Base-by-base conservation (phyloP, 495 filamentous ascomycete species). In the Penicillium flavigenum region DNA sequence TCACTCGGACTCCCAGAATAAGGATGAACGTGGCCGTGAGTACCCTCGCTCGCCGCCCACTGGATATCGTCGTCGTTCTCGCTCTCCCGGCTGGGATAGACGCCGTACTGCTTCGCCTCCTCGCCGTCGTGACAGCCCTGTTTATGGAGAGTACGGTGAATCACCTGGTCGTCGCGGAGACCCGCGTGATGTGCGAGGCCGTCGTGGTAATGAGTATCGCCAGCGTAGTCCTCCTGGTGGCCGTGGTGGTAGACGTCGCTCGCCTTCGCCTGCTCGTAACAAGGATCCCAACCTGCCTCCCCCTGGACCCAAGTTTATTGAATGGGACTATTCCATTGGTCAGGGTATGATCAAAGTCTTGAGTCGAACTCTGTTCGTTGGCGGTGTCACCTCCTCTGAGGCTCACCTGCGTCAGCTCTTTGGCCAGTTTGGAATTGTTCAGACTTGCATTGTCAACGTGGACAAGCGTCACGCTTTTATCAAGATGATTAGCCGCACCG, bases 391-490 rank as follows among this genome's bases (percentile, higher is more conserved):
- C 85, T 88, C 85, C 20, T 84, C 88, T 11, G 94, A 99, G 69
- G 75, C 80, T 17, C 90, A 96, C 61, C 77, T 99, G 47, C 84
- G 90, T 22, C 76, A 74, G 26, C 83, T 92, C 27, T 97, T 99
- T 65, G 74, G 76, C 63, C 83, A 82, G 22, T 96, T 85, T 66
- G 94, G 94, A 46, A 72, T 85, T 45, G 95, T 99, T 1, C 94
- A 99, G 66, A 96, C 92, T 11, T 96, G 92, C 72, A 99, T 99
- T 58, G 93, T 97, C 65, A 96, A 98, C 73, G 86, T 88, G 57
- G 95, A 98, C 62, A 98, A 96, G 73, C 88, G 94, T 22, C 95
- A 98, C 74, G 94, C 94, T 12, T 99, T 99, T 65, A 92, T 99
- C 60, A 99, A 99, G 72, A 98, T 99, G 94, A 81, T 92, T 56